Evolutionary conservation across 768 basidiomycete species (phyloP).

Genomic region (Suillus hirtellus): DNA sequence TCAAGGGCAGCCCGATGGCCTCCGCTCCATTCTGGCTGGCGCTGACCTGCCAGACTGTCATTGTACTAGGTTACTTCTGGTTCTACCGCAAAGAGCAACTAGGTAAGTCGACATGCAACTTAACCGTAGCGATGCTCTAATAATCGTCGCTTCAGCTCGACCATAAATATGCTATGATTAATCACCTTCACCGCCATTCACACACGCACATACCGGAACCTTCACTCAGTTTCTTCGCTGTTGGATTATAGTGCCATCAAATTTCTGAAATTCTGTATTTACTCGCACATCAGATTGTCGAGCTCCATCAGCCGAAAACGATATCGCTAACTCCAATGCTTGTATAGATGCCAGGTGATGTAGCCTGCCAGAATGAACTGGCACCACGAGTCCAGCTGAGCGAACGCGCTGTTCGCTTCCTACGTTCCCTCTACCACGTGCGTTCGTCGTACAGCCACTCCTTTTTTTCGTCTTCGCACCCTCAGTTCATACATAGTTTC

Average conservation of each 20-base stretch:
- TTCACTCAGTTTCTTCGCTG: background rate
- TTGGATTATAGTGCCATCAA: background rate
- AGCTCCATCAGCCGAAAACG: too few relatives aligned
- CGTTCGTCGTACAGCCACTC: too few relatives aligned
- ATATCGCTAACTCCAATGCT: too few relatives aligned
- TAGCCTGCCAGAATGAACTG: too few relatives aligned
- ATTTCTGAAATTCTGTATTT: too few relatives aligned
- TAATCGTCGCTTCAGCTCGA: slow-evolving; percentile 21
- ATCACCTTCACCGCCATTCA: background rate
- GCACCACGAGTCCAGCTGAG: too few relatives aligned
- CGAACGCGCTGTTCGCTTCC: too few relatives aligned
- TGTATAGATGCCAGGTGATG: too few relatives aligned
- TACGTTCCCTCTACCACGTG: too few relatives aligned
- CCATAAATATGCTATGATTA: slow-evolving; percentile 19
- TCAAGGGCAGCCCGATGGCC: slow-evolving; percentile 82
- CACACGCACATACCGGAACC: background rate
- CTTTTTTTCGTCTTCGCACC: too few relatives aligned
- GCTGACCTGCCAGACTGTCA: slow-evolving; percentile 73
- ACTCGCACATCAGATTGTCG: too few relatives aligned
- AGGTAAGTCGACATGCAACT: slow-evolving; percentile 42
- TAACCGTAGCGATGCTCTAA: background rate
- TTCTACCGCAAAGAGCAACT: slow-evolving; percentile 97
- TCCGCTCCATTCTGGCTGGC: slow-evolving; percentile 88
- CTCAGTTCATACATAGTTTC: too few relatives aligned
- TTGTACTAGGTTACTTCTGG: slow-evolving; percentile 93